These are phyloP conservation scores for Trichophyton equinum DNA, from an alignment of 2,329 filamentous ascomycete species.

Conservation along the genomic window DNA sequence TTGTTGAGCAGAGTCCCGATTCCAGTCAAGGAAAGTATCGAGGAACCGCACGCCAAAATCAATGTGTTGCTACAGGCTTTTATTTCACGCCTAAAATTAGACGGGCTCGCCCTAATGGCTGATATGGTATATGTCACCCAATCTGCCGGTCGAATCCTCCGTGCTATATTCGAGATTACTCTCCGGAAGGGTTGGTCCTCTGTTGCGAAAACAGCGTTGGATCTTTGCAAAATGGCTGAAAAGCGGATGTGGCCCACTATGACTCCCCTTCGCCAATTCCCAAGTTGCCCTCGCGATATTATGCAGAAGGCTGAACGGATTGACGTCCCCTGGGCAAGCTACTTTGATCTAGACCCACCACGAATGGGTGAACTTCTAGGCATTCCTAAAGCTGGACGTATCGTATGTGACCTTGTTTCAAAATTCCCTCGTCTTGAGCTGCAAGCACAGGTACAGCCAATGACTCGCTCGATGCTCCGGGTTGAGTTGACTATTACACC, in stretches of 20 bases:
- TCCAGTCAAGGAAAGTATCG: conserved; percentile 92
- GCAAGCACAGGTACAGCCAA: conserved; percentile 84
- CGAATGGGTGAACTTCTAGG: conserved; percentile 91
- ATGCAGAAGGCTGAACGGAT: conserved; percentile 88
- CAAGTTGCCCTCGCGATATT: conserved; percentile 67
- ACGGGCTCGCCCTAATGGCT: conserved; percentile 90
- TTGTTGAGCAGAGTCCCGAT: conserved; percentile 81
- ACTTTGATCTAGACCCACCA: conserved; percentile 91
- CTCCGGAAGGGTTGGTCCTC: conserved; percentile 92
- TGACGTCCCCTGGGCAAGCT: conserved; percentile 83
- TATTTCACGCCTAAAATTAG: conserved; percentile 85
- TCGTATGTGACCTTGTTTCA: conserved; percentile 72
- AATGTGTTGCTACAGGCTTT: conserved; percentile 95
- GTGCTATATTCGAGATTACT: conserved; percentile 94
- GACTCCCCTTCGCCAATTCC: conserved; percentile 87
- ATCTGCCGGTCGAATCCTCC: conserved; percentile 87
- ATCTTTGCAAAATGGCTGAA: conserved; percentile 98
- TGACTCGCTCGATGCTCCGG: conserved; percentile 85
- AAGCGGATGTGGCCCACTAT: conserved; percentile 99
- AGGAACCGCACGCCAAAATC: conserved; percentile 94
- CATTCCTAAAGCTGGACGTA: conserved; percentile 73
- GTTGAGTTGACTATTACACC: conserved; percentile 85
- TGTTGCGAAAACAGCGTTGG: conserved; percentile 81
- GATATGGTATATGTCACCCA: conserved; percentile 98
- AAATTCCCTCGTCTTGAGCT: conserved; percentile 91